A percentile compares a stretch with the other conserved stretches of the same genome.
Conservation (phyloP, 352 stramenopile genomes). For the Pythium sukuiense region DNA sequence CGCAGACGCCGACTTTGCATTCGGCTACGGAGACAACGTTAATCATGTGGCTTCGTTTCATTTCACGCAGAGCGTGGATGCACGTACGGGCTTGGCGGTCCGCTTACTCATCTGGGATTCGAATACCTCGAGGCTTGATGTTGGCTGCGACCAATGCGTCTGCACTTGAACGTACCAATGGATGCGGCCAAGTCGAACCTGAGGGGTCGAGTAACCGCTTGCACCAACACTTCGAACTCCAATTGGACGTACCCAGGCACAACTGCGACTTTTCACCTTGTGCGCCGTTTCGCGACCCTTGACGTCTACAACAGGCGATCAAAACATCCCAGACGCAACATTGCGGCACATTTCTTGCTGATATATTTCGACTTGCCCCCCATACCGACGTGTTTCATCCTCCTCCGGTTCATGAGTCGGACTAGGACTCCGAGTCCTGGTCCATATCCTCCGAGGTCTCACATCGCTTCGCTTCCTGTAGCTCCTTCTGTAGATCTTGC, state of each 20-base stretch:
- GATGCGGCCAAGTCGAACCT: not conserved
- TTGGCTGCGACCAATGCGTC: not conserved
- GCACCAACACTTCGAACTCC: not conserved
- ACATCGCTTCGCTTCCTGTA: not conserved
- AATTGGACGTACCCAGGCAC: not conserved
- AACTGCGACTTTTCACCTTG: slow-evolving; percentile 17
- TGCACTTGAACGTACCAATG: not conserved
- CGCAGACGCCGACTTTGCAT: slow-evolving; percentile 13
- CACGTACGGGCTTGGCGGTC: slow-evolving; percentile 44
- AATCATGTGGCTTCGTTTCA: not conserved
- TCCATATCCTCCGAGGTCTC: not conserved
- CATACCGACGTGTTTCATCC: not conserved
- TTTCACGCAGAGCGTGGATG: not conserved
- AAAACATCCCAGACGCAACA: not conserved
- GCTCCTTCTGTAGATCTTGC: slow-evolving; percentile 37
- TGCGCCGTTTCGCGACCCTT: slow-evolving; percentile 49
- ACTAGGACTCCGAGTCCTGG: not conserved
- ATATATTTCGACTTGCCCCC: slow-evolving; percentile 10
- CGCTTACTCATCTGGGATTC: slow-evolving; percentile 47
- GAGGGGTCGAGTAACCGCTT: slow-evolving; percentile 1
- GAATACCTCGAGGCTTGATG: not conserved
- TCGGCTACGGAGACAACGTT: not conserved
- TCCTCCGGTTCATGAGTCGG: not conserved
- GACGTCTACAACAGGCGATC: slow-evolving; percentile 10
- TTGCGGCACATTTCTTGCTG: not conserved